Conservation (phyloP, 306 rosid species). For the Potentilla sterilis region DNA sequence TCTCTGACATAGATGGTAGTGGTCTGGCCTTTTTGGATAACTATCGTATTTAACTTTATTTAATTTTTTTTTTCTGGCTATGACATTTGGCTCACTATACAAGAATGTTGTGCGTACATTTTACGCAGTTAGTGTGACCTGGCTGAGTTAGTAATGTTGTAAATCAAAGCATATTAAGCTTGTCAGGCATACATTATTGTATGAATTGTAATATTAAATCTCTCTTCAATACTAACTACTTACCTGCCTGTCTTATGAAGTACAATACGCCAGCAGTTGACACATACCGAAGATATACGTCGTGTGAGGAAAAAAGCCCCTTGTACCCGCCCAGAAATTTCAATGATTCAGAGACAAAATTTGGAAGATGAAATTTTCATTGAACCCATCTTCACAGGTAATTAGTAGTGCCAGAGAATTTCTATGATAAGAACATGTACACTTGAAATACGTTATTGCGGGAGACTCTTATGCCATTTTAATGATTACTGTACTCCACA, state of each 20-base stretch:
- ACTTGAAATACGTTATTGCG: not conserved
- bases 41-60: not conserved
- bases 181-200: not conserved
- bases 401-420: constrained; percentile 19
- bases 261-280: constrained; percentile 84
- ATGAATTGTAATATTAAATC: not conserved
- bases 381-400: constrained; percentile 73
- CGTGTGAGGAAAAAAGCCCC: constrained; percentile 94
- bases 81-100: not conserved
- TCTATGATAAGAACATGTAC: not conserved
- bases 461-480: not conserved
- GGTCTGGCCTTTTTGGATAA: not conserved
- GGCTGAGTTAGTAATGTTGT: not conserved
- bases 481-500: not conserved
- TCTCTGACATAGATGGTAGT: not conserved
- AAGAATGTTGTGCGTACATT: not conserved
- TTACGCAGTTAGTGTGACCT: not conserved
- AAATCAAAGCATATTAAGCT: constrained; percentile 7
- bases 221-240: not conserved
- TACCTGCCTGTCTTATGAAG: constrained; percentile 45
- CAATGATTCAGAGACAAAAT: constrained; percentile 78
- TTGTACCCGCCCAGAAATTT: constrained; percentile 76
- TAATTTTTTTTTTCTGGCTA: not conserved
- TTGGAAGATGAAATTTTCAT: constrained; percentile 74
- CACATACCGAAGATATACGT: constrained; percentile 89